Percentiles rank a stretch among this genome's conserved stretches.
Conservation (phyloP, 306 rosid species). For the Urtica urens region DNA sequence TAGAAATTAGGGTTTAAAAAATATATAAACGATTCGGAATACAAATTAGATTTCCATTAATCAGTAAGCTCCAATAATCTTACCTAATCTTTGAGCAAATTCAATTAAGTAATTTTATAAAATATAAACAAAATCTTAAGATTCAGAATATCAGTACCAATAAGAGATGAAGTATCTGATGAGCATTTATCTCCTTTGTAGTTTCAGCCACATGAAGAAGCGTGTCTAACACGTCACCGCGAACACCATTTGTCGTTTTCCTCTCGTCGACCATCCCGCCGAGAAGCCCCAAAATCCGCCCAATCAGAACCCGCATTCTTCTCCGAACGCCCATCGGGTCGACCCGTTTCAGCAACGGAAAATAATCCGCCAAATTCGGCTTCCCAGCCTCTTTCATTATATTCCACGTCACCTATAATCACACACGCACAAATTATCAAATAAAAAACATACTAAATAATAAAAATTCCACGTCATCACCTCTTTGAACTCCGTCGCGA, state of each 20-base stretch:
- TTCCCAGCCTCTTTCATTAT: conserved; percentile 24
- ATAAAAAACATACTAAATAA: too few relatives aligned
- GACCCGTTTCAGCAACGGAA: conserved; percentile 21
- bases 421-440: too few relatives aligned
- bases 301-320: background rate
- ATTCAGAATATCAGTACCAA: too few relatives aligned
- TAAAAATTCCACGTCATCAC: too few relatives aligned
- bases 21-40: too few relatives aligned
- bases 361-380: conserved; percentile 33
- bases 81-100: too few relatives aligned
- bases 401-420: conserved; percentile 8
- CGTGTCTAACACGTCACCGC: conserved; percentile 35
- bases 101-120: too few relatives aligned
- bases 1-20: too few relatives aligned
- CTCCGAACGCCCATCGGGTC: conserved; percentile 32
- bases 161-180: conserved; percentile 15
- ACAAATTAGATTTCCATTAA: too few relatives aligned
- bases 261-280: conserved; percentile 18
- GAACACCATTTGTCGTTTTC: conserved; percentile 3
- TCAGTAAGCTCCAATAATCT: too few relatives aligned
- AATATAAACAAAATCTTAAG: too few relatives aligned
- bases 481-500: conserved; percentile 24
- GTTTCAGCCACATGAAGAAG: conserved; percentile 29
- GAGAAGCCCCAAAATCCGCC: conserved; percentile 10
- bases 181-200: conserved; percentile 17